A percentile compares a stretch with the other conserved stretches of the same genome.
These are phyloP conservation scores for Cerioporus squamosus DNA, from an alignment of 1,284 basidiomycete genomes.

Conservation along the genomic window DNA sequence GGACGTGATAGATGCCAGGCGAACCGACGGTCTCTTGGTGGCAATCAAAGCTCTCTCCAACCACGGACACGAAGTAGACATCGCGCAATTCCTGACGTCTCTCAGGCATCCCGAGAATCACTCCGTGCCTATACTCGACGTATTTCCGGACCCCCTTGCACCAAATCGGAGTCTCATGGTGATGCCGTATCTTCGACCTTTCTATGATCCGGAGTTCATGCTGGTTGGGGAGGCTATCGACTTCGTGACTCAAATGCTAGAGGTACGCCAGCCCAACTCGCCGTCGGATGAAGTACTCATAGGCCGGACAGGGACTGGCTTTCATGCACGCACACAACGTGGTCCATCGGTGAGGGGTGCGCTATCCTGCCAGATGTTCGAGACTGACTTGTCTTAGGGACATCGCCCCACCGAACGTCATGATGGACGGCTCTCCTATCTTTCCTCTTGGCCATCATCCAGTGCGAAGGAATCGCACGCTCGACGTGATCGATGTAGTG, in stretches of 20 bases:
- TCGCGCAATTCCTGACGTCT: constrained; percentile 13
- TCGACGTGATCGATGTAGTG: constrained; percentile 13
- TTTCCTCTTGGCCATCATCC: constrained; percentile 35
- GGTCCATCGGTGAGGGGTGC: constrained; percentile 28
- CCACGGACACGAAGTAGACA: constrained; percentile 10
- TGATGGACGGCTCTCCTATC: constrained; percentile 33
- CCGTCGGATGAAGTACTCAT: background rate
- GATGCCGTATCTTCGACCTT: constrained; percentile 30
- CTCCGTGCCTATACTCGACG: constrained; percentile 23
- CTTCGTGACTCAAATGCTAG: constrained; percentile 30
- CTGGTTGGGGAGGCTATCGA: constrained; percentile 31
- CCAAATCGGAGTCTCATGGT: constrained; percentile 22
- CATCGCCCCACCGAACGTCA: constrained; percentile 32
- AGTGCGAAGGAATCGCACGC: background rate
- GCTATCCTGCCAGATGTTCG: background rate
- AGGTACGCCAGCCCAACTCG: constrained; percentile 19
- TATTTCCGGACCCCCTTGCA: constrained; percentile 21
- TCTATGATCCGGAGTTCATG: constrained; percentile 26
- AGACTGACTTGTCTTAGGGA: constrained; percentile 18
- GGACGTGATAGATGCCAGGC: constrained; percentile 30
- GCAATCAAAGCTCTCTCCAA: constrained; percentile 22
- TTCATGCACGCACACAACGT: constrained; percentile 32
- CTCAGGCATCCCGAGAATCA: constrained; percentile 18
- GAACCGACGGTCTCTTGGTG: too few species aligned
- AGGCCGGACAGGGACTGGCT: constrained; percentile 22